Evolutionary conservation across 2,329 filamentous ascomycete species (phyloP).

Genomic region (Diplodia seriata): DNA sequence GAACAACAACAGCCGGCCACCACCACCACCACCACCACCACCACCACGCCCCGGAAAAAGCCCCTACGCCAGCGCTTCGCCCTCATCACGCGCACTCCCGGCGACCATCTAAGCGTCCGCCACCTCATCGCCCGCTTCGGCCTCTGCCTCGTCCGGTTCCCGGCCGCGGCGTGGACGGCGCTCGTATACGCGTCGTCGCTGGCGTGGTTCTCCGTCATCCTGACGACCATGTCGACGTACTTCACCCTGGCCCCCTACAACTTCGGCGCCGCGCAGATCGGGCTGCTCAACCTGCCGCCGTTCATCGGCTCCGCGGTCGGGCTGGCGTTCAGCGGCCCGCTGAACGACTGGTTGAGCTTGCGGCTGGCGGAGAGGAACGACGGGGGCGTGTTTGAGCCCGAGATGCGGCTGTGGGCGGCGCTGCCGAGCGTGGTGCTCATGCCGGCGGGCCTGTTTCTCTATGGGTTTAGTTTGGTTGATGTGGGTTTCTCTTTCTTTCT

Average conservation of each 20-base stretch:
- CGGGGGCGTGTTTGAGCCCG: slow-evolving; percentile 39
- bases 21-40: no score
- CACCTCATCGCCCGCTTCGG: slow-evolving; percentile 47
- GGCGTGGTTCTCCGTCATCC: slow-evolving; percentile 50
- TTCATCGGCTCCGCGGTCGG: slow-evolving; percentile 44
- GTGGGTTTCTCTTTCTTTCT: slow-evolving; percentile 30
- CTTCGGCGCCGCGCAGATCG: slow-evolving; percentile 55
- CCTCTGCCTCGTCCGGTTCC: slow-evolving; percentile 47
- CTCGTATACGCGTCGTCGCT: slow-evolving; percentile 49
- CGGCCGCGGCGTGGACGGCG: slow-evolving; percentile 49
- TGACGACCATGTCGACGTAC: slow-evolving; percentile 46
- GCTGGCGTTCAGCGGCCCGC: slow-evolving; percentile 51
- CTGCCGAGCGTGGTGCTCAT: slow-evolving; percentile 32
- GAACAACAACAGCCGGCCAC: background rate
- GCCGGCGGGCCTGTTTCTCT: slow-evolving; percentile 49
- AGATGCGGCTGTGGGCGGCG: slow-evolving; percentile 36
- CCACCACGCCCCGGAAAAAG: slow-evolving; percentile 39
- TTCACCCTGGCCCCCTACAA: slow-evolving; percentile 49
- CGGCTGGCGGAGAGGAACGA: slow-evolving; percentile 38
- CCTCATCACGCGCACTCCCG: slow-evolving; percentile 41
- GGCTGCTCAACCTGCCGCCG: slow-evolving; percentile 51
- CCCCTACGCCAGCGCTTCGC: slow-evolving; percentile 54
- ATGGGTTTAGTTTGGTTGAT: slow-evolving; percentile 45
- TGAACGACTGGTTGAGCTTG: slow-evolving; percentile 37
- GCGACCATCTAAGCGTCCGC: slow-evolving; percentile 43